These are phyloP conservation scores for Phytophthora cajani DNA, from an alignment of 352 stramenopile genomes.

Conservation along the genomic window DNA sequence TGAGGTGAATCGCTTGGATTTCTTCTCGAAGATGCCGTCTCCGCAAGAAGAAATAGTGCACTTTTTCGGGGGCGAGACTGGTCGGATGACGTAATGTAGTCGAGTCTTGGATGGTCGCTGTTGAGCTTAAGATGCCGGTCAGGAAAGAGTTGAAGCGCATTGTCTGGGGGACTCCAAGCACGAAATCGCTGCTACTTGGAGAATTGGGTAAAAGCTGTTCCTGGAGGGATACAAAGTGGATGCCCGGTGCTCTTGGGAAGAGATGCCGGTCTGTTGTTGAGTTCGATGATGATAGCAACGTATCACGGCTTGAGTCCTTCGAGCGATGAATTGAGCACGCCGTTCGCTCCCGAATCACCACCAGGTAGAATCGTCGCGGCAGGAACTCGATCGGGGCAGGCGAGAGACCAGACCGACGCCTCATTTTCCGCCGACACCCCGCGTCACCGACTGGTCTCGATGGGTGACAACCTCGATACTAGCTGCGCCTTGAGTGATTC, in stretches of 20 bases:
- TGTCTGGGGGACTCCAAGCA: conserved; percentile 49
- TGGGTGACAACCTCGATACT: conserved; percentile 11
- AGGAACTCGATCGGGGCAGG: conserved; percentile 67
- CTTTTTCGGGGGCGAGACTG: conserved; percentile 13
- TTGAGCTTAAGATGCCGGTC: conserved; percentile 27
- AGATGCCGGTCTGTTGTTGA: conserved; percentile 7
- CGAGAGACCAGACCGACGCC: conserved; percentile 42
- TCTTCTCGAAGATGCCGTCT: conserved; percentile 44
- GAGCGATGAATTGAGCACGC: conserved; percentile 18
- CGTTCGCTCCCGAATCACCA: conserved; percentile 50
- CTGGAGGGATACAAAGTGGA: conserved; percentile 55
- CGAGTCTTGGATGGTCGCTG: neutral
- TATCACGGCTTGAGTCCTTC: neutral
- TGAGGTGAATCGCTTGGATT: conserved; percentile 51
- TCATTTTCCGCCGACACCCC: conserved; percentile 44
- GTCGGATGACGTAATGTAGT: neutral
- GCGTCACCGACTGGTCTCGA: neutral
- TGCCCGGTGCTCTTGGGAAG: conserved; percentile 46
- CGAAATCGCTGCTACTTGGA: conserved; percentile 14
- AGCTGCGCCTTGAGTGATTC: conserved; percentile 7
- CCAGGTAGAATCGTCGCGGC: conserved; percentile 57
- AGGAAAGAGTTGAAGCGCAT: conserved; percentile 65
- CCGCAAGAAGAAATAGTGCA: conserved; percentile 64
- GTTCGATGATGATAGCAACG: neutral
- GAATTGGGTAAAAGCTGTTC: conserved; percentile 30